Percentiles rank a stretch among this genome's conserved stretches.
These are phyloP conservation scores for Backusella macrospora DNA, from an alignment of 192 early-diverging fungal species.

Conservation along the genomic window DNA sequence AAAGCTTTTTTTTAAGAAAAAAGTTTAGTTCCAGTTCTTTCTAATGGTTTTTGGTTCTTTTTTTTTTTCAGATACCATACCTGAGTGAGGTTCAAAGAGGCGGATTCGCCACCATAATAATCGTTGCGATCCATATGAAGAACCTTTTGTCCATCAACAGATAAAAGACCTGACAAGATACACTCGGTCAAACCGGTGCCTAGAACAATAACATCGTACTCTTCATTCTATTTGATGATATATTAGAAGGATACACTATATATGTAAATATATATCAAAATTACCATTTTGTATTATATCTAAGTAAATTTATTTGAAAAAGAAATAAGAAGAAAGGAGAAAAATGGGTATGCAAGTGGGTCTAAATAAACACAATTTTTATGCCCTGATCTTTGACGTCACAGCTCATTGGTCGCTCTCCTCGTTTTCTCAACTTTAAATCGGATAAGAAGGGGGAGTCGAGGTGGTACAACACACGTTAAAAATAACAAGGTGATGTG, in stretches of 20 bases:
- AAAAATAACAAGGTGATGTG: not conserved
- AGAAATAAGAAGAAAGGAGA: slow-evolving; percentile 12
- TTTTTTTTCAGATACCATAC: slow-evolving; percentile 42
- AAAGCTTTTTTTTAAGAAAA: slow-evolving; percentile 56
- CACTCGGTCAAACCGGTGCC: slow-evolving; percentile 92
- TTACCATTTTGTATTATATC: slow-evolving; percentile 13
- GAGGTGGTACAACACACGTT: slow-evolving; percentile 1
- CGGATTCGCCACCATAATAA: slow-evolving; percentile 98
- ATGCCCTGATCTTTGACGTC: slow-evolving; percentile 10
- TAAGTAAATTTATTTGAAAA: slow-evolving; percentile 3
- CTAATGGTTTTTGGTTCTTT: not conserved
- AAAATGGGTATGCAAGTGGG: not conserved
- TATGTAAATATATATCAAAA: not conserved
- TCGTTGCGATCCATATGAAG: slow-evolving; percentile 93
- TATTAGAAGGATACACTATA: not conserved
- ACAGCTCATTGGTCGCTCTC: slow-evolving; percentile 8
- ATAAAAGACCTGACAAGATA: slow-evolving; percentile 84
- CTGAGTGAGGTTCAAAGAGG: slow-evolving; percentile 96
- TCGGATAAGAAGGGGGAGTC: not conserved
- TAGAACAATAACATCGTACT: slow-evolving; percentile 88
- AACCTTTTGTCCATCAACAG: slow-evolving; percentile 92
- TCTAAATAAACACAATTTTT: slow-evolving; percentile 13
- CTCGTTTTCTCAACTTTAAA: slow-evolving; percentile 16
- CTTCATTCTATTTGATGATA: slow-evolving; percentile 65
- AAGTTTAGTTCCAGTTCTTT: not conserved